Evolutionary conservation across 345 rosid genomes (phyloP), one percentile per base, ranked within the genome.

Genomic region (Salix arbutifolia): DNA sequence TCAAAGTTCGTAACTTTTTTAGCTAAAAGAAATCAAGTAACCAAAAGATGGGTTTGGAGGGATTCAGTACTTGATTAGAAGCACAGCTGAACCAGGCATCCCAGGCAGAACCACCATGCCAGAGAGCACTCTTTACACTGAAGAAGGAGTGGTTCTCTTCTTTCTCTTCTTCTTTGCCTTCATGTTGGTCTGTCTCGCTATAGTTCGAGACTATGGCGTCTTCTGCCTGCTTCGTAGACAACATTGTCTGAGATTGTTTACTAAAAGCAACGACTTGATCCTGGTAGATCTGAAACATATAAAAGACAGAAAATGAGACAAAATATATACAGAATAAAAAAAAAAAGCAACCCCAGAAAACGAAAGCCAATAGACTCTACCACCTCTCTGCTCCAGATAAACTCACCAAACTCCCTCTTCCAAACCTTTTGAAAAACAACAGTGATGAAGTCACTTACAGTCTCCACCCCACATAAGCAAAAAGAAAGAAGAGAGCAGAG

Each of bases 71-170:
- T 79, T 95, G 99, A 85, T 96, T 96, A 71, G 99, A 96, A 76
- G 99, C 94, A 56, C 98, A 96, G 61, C 98, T 93, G 90, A 96
- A 96, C 99, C 99, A 96, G 58, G 99, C 99, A 79, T 96, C 99
- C 99, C 99, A 96, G 68, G 81, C 91, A 3, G 99, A 96, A 74
- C 99, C 99, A 42, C 99, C 99, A 48, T 96, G 99, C 99, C 99
- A 96, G 38, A 96, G 89, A 71, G 89, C 19, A 84, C 74, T 91
- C 81, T 90, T 96, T 76, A 96, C 76, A 62, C 80, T 78, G 16
- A 91, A 84, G 74, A 88, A 72, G 18, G 96, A 85, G 33, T 76
- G 77, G 3, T 87, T 61, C 66, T 84, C 85, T 28, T 82, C 89
- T 31, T 30, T 37, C 18, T 72, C 69, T 21, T 78, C 79, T 33